Base-by-base conservation (phyloP, 257 asterid species). In the Plantago major region DNA sequence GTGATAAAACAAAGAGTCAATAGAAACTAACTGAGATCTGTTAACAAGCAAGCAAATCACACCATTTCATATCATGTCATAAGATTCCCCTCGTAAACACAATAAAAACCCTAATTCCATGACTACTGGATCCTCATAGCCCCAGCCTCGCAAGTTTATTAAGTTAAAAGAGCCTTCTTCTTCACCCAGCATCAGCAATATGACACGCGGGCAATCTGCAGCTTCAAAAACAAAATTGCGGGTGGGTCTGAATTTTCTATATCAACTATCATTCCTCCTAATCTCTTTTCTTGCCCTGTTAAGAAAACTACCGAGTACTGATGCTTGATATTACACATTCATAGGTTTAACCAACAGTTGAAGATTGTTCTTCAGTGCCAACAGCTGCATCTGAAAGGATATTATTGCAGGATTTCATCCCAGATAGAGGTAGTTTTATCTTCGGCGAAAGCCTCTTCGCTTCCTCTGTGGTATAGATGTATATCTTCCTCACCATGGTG, bases 401-500 rank as follows among this genome's bases (percentile, higher is more conserved):
- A 49, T 83, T 74, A 49, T 83, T 79, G 64, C 74, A 51, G 11
- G 84, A 65, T 73, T 75, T 81, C 50, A 68, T 69, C 55, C 79
- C 90, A 4, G 74, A 65, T 46, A 67, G 62, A 6, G 94, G 86
- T 55, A 84, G 89, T 66, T 93, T 87, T 52, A 74, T 74, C 94
- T 85, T 86, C 45, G 97, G 97, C 3, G 90, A 78, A 48, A 89
- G 96, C 69, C 66, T 84, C 79, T 83, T 93, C 16, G 83, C 97
- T 82, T 89, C 99, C 73, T 93, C 97, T 0, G 71, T 58, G 38
- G 97, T 83, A 60, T 85, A 93, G 67, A 93, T 80, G 55, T 61
- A 80, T 60, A 93, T 87, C 81, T 86, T 89, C 84, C 86, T 83
- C 74, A 73, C 99, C 96, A 93, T 93, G 78, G 74, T 79, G 78